Percentiles rank a stretch among this genome's conserved stretches.
Conservation (phyloP, 345 rosid genomes). For the Syzygium aqueum region DNA sequence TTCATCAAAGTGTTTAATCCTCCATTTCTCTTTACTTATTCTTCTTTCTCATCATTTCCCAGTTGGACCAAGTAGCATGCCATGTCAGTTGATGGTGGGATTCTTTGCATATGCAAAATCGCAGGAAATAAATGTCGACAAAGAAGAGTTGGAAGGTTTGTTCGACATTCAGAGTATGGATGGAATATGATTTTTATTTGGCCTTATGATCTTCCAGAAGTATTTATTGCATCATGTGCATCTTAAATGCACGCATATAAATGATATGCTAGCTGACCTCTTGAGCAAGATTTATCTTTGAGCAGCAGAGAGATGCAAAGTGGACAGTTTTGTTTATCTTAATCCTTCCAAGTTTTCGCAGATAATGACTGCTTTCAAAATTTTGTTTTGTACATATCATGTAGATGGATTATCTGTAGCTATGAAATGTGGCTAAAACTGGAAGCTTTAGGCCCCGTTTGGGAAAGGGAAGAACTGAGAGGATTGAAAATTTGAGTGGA, state of each 20-base stretch:
- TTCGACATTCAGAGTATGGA: neutral
- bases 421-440: neutral
- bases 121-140: constrained; percentile 69
- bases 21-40: neutral
- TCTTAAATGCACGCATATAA: neutral
- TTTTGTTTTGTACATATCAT: neutral
- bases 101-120: constrained; percentile 87
- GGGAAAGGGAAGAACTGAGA: neutral
- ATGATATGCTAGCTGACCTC: neutral
- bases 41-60: constrained; percentile 4
- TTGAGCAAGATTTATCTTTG: neutral
- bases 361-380: neutral
- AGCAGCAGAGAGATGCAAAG: neutral
- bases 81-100: constrained; percentile 92
- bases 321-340: neutral
- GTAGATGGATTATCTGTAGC: neutral
- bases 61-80: constrained; percentile 85
- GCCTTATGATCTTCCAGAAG: neutral
- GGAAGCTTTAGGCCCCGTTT: neutral
- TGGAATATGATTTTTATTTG: neutral
- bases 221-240: neutral
- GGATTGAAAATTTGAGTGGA: neutral
- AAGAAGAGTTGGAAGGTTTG: constrained; percentile 81
- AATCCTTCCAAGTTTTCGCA: neutral
- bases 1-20: neutral